phyloP scores from a whole-genome alignment of 179 eudicot species.

The Gypsophila paniculata region DNA sequence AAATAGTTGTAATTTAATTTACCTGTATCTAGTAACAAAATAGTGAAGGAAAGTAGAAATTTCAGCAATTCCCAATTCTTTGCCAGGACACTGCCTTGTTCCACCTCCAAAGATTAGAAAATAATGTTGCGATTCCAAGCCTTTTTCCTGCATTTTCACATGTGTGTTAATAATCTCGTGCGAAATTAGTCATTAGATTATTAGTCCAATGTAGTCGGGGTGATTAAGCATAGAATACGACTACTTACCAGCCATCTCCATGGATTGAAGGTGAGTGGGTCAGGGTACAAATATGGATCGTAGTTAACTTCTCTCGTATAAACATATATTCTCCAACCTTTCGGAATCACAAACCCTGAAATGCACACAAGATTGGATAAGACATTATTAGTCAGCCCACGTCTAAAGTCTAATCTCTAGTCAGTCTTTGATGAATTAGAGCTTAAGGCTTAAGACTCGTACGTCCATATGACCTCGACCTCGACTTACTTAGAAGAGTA shows the following conservation, averaged over 20 bases:
- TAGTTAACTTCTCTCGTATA: constrained; percentile 85
- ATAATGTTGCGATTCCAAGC: constrained; percentile 57
- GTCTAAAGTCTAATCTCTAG: no score
- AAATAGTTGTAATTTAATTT: not conserved
- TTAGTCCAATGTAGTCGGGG: not conserved
- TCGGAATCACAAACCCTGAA: constrained; percentile 71
- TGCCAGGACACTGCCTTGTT: constrained; percentile 86
- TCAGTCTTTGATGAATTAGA: no score
- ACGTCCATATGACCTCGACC: no score
- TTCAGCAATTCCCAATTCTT: constrained; percentile 85
- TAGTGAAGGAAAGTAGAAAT: constrained; percentile 88
- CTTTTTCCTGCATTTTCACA: constrained; percentile 26
- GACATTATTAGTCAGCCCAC: no score
- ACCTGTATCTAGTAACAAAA: constrained; percentile 84
- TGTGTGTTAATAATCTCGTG: not conserved
- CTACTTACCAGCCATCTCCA: constrained; percentile 94
- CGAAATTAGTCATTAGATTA: not conserved
- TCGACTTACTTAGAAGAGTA: no score
- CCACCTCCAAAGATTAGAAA: constrained; percentile 88
- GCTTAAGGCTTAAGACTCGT: no score
- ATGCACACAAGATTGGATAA: not conserved
- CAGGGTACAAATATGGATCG: constrained; percentile 63
- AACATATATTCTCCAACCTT: constrained; percentile 97
- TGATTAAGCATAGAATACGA: not conserved
- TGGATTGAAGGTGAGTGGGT: constrained; percentile 74